A percentile compares a stretch with the other conserved stretches of the same genome.
Conservation (phyloP, 169 alveolate genomes). For the Plasmodium inui region DNA sequence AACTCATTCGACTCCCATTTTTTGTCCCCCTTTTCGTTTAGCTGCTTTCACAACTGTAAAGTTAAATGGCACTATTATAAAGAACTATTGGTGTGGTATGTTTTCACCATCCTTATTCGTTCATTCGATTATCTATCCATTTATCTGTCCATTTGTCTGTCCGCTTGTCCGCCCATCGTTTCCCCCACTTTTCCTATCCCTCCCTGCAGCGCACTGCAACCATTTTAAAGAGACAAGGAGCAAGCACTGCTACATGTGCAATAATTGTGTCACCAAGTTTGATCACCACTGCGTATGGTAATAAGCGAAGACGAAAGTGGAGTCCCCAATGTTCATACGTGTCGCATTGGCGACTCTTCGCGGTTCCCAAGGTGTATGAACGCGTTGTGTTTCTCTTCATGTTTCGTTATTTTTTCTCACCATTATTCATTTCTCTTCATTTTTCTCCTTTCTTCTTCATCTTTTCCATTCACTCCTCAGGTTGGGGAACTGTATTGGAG, state of each 20-base stretch:
- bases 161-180: background rate
- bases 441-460: background rate
- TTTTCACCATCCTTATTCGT: background rate
- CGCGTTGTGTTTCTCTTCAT: background rate
- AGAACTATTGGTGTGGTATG: slow-evolving; percentile 66
- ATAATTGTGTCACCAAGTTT: slow-evolving; percentile 91
- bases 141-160: background rate
- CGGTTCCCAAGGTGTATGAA: background rate
- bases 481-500: slow-evolving; percentile 71
- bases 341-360: background rate
- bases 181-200: background rate
- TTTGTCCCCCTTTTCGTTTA: background rate
- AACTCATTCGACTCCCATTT: background rate
- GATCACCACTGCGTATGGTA: slow-evolving; percentile 98
- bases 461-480: background rate
- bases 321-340: background rate
- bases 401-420: background rate
- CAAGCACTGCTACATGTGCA: slow-evolving; percentile 95
- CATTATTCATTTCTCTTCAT: slow-evolving; percentile 9
- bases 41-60: slow-evolving; percentile 74
- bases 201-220: slow-evolving; percentile 61
- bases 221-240: slow-evolving; percentile 91
- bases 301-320: background rate
- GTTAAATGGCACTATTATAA: slow-evolving; percentile 63
- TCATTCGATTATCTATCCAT: background rate